Percentiles rank a stretch among this genome's conserved stretches.
These are phyloP conservation scores for Talaromyces wortmannii DNA, from an alignment of 495 filamentous ascomycete species.

Conservation along the genomic window DNA sequence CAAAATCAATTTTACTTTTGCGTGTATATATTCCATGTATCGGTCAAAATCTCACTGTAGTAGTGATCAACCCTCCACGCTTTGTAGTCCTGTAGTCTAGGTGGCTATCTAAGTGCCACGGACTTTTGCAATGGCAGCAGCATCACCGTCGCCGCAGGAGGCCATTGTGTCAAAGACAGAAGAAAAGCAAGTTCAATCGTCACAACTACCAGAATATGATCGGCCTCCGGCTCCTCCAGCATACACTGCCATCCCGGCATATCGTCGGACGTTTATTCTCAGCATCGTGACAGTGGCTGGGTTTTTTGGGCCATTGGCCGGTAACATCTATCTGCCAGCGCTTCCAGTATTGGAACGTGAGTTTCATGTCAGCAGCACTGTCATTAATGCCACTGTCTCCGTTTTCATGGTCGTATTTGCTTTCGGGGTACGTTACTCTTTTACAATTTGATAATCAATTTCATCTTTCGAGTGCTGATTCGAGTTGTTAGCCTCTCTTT, in stretches of 20 bases:
- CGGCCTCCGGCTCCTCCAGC: not conserved
- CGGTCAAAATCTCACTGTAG: no score
- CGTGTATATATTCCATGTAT: no score
- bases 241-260: conserved; percentile 14
- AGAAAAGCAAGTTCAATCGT: no score
- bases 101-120: no score
- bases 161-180: no score
- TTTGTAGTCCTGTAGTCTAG: no score
- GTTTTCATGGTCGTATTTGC: conserved; percentile 24
- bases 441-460: no score
- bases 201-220: not conserved
- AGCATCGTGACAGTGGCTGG: conserved; percentile 17
- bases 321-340: conserved; percentile 21
- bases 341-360: conserved; percentile 12
- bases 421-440: conserved; percentile 9
- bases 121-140: no score
- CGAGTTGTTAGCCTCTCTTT: conserved; percentile 16
- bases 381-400: conserved; percentile 22
- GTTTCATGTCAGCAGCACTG: conserved; percentile 12
- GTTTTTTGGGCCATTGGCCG: conserved; percentile 20
- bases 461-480: not conserved
- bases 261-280: conserved; percentile 14
- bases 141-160: no score
- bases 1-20: no score
- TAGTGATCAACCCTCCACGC: no score